phyloP scores from a whole-genome alignment of 805 yeast genomes.

The Wickerhamomyces canadensis region DNA sequence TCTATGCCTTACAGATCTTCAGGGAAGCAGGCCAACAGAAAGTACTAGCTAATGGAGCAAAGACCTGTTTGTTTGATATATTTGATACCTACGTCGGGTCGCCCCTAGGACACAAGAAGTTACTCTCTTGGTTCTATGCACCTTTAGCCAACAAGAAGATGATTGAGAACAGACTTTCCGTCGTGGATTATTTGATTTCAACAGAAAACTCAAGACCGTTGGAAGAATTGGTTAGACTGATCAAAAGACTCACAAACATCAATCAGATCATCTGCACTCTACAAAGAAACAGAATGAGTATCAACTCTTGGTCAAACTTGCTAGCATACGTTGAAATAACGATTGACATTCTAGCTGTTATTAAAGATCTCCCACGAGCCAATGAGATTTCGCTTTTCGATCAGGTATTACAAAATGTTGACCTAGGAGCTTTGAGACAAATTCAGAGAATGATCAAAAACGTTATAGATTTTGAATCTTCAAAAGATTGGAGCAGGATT shows the following conservation, averaged over 20 bases:
- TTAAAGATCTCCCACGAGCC: background rate
- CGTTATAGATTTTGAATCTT: constrained; percentile 33
- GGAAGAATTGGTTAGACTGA: constrained; percentile 15
- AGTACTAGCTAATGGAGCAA: constrained; percentile 10
- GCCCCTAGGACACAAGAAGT: constrained; percentile 23
- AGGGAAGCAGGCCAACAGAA: constrained; percentile 3
- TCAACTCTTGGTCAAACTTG: constrained; percentile 27
- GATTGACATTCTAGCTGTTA: constrained; percentile 10
- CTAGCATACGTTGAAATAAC: constrained; percentile 19
- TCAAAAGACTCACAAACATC: constrained; percentile 28
- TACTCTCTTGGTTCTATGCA: constrained; percentile 30
- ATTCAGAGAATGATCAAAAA: constrained; percentile 19
- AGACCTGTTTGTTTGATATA: constrained; percentile 15
- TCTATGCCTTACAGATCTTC: constrained; percentile 24
- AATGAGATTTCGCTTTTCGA: constrained; percentile 8
- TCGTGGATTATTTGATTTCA: constrained; percentile 22
- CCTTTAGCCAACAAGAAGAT: constrained; percentile 26
- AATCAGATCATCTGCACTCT: too few species aligned
- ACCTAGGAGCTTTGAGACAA: constrained; percentile 5
- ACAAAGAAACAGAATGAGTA: constrained; percentile 22
- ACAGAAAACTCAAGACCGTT: constrained; percentile 16
- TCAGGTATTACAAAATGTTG: constrained; percentile 11
- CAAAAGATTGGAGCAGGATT: constrained; percentile 24
- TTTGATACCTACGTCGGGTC: constrained; percentile 24
- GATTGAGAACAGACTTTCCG: constrained; percentile 27